Percentiles rank a stretch among this genome's conserved stretches.
These are phyloP conservation scores for Rhodomyrtus tomentosa DNA, from an alignment of 345 rosid species.

Conservation along the genomic window DNA sequence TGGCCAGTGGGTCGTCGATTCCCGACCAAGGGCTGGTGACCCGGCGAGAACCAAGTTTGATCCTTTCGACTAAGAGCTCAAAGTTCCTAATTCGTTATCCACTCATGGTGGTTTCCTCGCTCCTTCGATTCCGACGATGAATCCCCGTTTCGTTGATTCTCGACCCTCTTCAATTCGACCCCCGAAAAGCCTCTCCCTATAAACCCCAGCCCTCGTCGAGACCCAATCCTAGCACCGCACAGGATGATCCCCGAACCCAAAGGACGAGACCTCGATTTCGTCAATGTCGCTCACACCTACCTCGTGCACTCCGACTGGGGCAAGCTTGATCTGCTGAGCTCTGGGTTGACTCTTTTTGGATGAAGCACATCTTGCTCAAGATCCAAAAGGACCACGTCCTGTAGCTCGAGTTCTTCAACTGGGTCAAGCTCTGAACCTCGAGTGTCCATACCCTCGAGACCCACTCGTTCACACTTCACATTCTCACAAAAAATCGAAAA, in stretches of 20 bases:
- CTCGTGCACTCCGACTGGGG: slow-evolving; percentile 77
- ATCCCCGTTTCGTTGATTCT: neutral
- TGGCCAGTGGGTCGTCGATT: too few species aligned
- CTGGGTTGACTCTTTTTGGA: slow-evolving; percentile 39
- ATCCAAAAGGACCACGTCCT: slow-evolving; percentile 54
- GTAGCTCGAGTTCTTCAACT: slow-evolving; percentile 66
- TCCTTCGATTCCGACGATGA: neutral
- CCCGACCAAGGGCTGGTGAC: too few species aligned
- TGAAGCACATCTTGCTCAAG: slow-evolving; percentile 49
- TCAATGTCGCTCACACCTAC: slow-evolving; percentile 73
- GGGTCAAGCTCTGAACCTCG: slow-evolving; percentile 37
- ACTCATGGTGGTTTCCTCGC: neutral
- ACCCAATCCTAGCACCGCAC: slow-evolving; percentile 55
- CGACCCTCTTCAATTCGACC: neutral
- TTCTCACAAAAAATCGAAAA: slow-evolving; percentile 52
- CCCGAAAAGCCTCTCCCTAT: neutral
- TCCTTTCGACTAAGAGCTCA: neutral
- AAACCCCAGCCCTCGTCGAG: neutral
- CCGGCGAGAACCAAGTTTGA: too few species aligned
- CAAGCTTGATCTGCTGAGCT: slow-evolving; percentile 30
- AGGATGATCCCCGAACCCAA: slow-evolving; percentile 46
- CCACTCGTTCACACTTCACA: slow-evolving; percentile 52
- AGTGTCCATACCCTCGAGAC: slow-evolving; percentile 41
- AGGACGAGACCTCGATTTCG: slow-evolving; percentile 78
- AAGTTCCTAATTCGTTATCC: neutral